These are phyloP conservation scores for Venturia nashicola DNA, from an alignment of 2,329 filamentous ascomycete genomes.

Conservation along the genomic window DNA sequence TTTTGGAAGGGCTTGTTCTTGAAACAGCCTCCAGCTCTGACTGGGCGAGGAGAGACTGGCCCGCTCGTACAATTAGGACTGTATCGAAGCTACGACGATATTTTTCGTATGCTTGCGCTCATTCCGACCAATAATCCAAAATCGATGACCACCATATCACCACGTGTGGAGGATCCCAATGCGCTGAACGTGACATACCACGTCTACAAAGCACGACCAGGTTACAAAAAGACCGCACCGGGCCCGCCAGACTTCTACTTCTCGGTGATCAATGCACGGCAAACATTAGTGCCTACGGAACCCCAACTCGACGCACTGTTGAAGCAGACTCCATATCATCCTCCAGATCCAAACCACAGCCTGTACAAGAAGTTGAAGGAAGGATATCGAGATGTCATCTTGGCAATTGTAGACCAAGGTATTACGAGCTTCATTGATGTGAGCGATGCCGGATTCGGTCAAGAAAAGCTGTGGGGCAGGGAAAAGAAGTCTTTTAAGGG, in stretches of 20 bases:
- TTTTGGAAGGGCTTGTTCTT: neutral
- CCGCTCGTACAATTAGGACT: conserved; percentile 41
- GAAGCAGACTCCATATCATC: conserved; percentile 58
- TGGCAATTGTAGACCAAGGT: conserved; percentile 83
- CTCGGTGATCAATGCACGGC: conserved; percentile 51
- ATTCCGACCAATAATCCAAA: conserved; percentile 58
- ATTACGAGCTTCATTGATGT: conserved; percentile 79
- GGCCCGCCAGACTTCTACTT: conserved; percentile 73
- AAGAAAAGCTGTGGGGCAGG: conserved; percentile 47
- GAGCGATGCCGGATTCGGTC: conserved; percentile 63
- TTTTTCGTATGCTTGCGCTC: conserved; percentile 66
- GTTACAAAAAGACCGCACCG: conserved; percentile 70
- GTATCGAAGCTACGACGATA: conserved; percentile 45
- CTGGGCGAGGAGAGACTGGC: conserved; percentile 17
- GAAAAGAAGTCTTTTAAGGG: neutral
- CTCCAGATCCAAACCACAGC: conserved; percentile 40
- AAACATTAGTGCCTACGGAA: conserved; percentile 59
- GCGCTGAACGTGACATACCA: conserved; percentile 58
- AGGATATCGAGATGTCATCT: conserved; percentile 68
- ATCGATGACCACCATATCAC: conserved; percentile 18
- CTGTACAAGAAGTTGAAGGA: conserved; percentile 67
- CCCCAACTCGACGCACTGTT: conserved; percentile 60
- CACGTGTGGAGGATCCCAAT: conserved; percentile 14
- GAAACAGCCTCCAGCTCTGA: conserved; percentile 2
- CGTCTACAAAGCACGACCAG: conserved; percentile 62